Evolutionary conservation across 1,284 basidiomycete genomes (phyloP).

Genomic region (Agroathelia rolfsii): DNA sequence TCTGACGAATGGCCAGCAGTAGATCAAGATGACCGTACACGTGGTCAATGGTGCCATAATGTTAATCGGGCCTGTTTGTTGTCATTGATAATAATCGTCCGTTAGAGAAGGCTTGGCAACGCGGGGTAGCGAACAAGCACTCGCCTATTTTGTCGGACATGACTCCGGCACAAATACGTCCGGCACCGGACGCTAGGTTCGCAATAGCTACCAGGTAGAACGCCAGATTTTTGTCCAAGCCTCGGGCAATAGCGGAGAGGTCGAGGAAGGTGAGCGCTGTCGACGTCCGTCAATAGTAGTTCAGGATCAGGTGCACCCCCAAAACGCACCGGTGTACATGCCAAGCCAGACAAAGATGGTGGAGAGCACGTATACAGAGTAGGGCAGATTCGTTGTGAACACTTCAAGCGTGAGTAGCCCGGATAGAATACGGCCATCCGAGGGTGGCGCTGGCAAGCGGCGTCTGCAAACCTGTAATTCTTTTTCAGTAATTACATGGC

Average conservation of each 20-base stretch:
- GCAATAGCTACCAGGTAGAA: constrained; percentile 41
- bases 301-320: not conserved
- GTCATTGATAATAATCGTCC: too few relatives aligned
- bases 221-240: constrained; percentile 25
- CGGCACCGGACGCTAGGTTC: constrained; percentile 35
- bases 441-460: too few relatives aligned
- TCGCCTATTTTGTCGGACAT: constrained; percentile 32
- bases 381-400: constrained; percentile 38
- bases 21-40: constrained; percentile 40
- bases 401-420: constrained; percentile 39
- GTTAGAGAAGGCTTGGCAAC: too few relatives aligned
- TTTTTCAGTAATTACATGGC: too few relatives aligned
- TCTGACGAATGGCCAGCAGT: constrained; percentile 46
- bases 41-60: constrained; percentile 44
- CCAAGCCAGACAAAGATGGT: constrained; percentile 44
- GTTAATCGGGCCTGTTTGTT: constrained; percentile 41
- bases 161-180: constrained; percentile 29
- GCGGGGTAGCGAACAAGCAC: too few relatives aligned
- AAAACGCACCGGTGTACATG: constrained; percentile 41
- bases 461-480: too few relatives aligned
- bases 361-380: constrained; percentile 32
- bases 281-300: too few relatives aligned
- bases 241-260: constrained; percentile 26
- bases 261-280: constrained; percentile 42
- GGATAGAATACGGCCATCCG: too few relatives aligned